Conservation (phyloP, 768 basidiomycete species). For the Naganishia vishniacii region DNA sequence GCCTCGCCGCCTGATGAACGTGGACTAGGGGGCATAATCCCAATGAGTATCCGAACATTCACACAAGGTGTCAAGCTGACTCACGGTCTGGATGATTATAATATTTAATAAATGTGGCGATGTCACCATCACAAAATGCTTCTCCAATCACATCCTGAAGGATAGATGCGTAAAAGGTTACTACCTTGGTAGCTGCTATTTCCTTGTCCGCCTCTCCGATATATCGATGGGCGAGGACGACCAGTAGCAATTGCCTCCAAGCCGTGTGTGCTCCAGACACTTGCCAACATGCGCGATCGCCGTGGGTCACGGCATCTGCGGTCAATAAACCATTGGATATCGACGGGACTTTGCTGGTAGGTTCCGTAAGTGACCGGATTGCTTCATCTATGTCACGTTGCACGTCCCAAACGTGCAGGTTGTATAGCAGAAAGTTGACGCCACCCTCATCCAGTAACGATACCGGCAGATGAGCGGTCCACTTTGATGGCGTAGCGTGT, state of each 20-base stretch:
- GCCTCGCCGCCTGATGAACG: constrained; percentile 66
- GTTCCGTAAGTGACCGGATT: constrained; percentile 1
- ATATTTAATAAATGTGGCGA: constrained; percentile 64
- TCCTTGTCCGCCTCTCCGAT: constrained; percentile 44
- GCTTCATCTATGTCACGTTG: constrained; percentile 5
- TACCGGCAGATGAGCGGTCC: background rate
- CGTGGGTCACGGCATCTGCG: background rate
- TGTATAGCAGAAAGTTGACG: constrained; percentile 1
- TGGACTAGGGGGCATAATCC: constrained; percentile 55
- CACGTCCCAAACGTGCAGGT: constrained; percentile 5
- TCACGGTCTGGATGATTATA: constrained; percentile 52
- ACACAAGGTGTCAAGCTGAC: too few species aligned
- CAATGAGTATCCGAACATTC: too few species aligned
- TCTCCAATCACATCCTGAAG: constrained; percentile 61
- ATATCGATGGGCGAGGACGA: constrained; percentile 8
- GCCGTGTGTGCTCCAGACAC: constrained; percentile 1
- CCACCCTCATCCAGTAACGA: background rate
- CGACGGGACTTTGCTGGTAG: background rate
- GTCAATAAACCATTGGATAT: background rate
- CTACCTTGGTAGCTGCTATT: constrained; percentile 53
- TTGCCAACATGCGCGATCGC: constrained; percentile 15
- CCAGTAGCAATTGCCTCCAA: constrained; percentile 13
- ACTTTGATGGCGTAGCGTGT: background rate
- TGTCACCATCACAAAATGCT: constrained; percentile 62
- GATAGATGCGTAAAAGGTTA: constrained; percentile 73